These are phyloP conservation scores for Anthostomella pinea DNA, from an alignment of 2,329 filamentous ascomycete species.

Conservation along the genomic window DNA sequence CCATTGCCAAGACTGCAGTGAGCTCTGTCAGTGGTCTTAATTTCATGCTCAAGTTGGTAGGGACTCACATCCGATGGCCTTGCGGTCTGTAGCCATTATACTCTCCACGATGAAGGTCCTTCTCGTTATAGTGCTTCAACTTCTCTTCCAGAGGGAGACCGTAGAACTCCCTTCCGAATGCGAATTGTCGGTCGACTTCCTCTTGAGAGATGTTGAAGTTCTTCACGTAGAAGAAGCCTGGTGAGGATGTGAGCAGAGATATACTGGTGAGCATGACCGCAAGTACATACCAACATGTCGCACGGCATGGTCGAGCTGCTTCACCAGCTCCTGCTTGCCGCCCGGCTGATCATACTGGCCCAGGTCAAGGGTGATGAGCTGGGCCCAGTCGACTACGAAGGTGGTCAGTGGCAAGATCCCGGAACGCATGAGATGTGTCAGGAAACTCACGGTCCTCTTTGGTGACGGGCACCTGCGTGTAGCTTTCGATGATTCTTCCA, in stretches of 20 bases:
- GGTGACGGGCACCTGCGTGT: slow-evolving; percentile 30
- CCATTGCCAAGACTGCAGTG: slow-evolving; percentile 27
- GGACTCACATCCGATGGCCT: slow-evolving; percentile 33
- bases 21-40: slow-evolving; percentile 1
- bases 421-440: background rate
- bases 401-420: background rate
- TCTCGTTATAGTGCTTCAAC: slow-evolving; percentile 47
- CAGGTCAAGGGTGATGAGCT: slow-evolving; percentile 31
- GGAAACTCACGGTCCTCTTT: slow-evolving; percentile 24
- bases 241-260: no score
- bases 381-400: slow-evolving; percentile 26
- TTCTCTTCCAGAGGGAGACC: slow-evolving; percentile 57
- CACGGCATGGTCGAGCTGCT: slow-evolving; percentile 32
- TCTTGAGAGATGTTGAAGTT: slow-evolving; percentile 60
- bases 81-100: slow-evolving; percentile 57
- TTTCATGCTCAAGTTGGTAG: background rate
- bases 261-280: no score
- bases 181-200: slow-evolving; percentile 57
- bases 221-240: slow-evolving; percentile 58
- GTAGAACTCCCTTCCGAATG: slow-evolving; percentile 56
- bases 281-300: slow-evolving; percentile 25
- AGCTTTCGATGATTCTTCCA: slow-evolving; percentile 25
- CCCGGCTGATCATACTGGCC: slow-evolving; percentile 31
- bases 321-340: slow-evolving; percentile 32
- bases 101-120: slow-evolving; percentile 47